These are phyloP conservation scores for Aspergillus tubingensis DNA, from an alignment of 2,329 filamentous ascomycete species.

Conservation along the genomic window DNA sequence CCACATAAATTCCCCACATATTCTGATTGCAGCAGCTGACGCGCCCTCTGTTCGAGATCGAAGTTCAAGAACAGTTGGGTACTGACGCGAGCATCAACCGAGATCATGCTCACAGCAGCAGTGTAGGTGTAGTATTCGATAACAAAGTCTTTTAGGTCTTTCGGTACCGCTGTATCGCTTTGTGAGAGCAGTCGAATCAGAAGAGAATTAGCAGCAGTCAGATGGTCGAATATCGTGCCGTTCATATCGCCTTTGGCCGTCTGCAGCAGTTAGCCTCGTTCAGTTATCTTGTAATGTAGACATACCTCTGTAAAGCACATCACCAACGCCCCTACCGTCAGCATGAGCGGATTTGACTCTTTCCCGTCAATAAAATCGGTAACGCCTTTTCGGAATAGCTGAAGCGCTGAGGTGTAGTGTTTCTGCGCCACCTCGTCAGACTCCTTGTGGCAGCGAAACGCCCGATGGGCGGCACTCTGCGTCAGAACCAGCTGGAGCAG, in stretches of 20 bases:
- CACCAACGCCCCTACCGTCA: conserved; percentile 50
- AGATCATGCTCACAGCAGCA: conserved; percentile 51
- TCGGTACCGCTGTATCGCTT: conserved; percentile 34
- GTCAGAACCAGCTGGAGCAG: conserved; percentile 52
- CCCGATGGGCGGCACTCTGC: conserved; percentile 40
- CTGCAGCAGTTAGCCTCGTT: conserved; percentile 25
- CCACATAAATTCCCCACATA: conserved; percentile 36
- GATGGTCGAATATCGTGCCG: conserved; percentile 51
- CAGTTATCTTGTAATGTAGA: no score
- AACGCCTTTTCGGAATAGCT: conserved; percentile 31
- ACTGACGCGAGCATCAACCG: conserved; percentile 38
- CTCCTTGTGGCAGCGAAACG: conserved; percentile 33
- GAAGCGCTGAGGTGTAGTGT: conserved; percentile 34
- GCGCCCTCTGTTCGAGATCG: conserved; percentile 44
- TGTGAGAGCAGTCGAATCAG: conserved; percentile 41
- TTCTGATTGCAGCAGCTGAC: conserved; percentile 27
- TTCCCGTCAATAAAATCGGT: conserved; percentile 35
- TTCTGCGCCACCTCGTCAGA: conserved; percentile 31
- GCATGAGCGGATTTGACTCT: conserved; percentile 38
- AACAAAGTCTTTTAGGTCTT: conserved; percentile 48
- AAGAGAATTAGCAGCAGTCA: conserved; percentile 48
- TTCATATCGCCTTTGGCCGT: conserved; percentile 49
- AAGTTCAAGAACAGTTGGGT: conserved; percentile 41
- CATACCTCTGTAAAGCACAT: conserved; percentile 52
- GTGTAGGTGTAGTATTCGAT: conserved; percentile 55